phyloP scores from a whole-genome alignment of 2,329 filamentous ascomycete species.

The Ophiostoma sp. region DNA sequence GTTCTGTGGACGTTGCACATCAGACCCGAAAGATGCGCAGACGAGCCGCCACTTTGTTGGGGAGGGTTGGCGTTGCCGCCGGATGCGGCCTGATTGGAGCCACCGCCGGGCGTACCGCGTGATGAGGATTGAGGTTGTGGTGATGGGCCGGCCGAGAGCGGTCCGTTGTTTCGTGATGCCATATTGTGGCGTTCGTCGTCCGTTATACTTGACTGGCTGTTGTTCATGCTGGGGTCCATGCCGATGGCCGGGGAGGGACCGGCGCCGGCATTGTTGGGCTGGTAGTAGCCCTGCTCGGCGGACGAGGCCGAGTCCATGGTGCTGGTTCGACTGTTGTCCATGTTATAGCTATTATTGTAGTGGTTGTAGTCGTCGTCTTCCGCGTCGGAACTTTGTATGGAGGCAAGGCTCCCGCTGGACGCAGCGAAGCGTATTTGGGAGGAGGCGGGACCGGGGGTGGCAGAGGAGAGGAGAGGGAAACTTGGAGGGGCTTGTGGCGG shows the following conservation, averaged over 20 bases:
- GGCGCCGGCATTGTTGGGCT: background rate
- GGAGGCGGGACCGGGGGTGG: constrained; percentile 38
- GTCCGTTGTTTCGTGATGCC: constrained; percentile 55
- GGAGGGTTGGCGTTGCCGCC: constrained; percentile 27
- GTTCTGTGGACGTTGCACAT: constrained; percentile 79
- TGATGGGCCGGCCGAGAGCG: constrained; percentile 58
- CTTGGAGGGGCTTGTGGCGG: constrained; percentile 43
- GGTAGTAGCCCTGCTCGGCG: constrained; percentile 36
- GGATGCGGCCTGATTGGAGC: constrained; percentile 40
- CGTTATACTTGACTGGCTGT: constrained; percentile 50
- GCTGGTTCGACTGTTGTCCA: constrained; percentile 30
- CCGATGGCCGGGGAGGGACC: constrained; percentile 22
- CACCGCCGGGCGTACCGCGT: constrained; percentile 40
- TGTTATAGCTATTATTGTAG: constrained; percentile 25
- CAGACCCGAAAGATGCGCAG: constrained; percentile 62
- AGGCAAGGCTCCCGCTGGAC: constrained; percentile 36
- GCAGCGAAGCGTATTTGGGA: constrained; percentile 25
- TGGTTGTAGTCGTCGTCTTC: constrained; percentile 27
- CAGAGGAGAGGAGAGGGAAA: constrained; percentile 36
- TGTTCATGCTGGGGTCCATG: constrained; percentile 44
- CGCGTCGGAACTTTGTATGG: constrained; percentile 37
- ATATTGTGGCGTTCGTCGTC: constrained; percentile 52
- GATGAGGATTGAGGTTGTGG: constrained; percentile 45
- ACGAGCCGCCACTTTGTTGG: constrained; percentile 49
- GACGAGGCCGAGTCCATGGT: constrained; percentile 49